Percentiles rank a stretch among this genome's conserved stretches.
Conservation (phyloP, 2,329 filamentous ascomycete species). For the Pseudogymnoascus sp. region DNA sequence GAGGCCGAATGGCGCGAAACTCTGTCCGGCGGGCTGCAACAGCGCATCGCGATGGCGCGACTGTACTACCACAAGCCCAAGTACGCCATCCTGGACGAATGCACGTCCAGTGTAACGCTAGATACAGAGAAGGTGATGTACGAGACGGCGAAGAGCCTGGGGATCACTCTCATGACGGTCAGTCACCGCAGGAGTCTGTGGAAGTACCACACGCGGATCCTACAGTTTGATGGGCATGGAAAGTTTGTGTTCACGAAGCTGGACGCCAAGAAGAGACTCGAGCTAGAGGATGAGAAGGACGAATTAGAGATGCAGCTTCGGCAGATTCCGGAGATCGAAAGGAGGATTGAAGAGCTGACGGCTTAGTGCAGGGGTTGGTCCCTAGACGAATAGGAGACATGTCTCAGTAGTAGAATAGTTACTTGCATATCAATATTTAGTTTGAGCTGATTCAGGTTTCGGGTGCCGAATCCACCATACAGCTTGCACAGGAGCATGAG, state of each 20-base stretch:
- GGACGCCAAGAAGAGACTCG: constrained; percentile 77
- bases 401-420: constrained; percentile 4
- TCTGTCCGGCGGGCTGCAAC: constrained; percentile 84
- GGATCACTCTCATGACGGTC: constrained; percentile 95
- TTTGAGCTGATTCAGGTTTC: not conserved
- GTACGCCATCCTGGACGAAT: constrained; percentile 96
- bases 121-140: constrained; percentile 97
- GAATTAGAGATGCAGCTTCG: constrained; percentile 80
- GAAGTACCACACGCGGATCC: constrained; percentile 90
- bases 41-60: constrained; percentile 92
- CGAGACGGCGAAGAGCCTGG: constrained; percentile 83
- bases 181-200: constrained; percentile 85
- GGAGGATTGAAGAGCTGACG: constrained; percentile 72
- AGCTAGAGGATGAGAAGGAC: constrained; percentile 92
- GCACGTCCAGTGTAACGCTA: constrained; percentile 88
- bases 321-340: constrained; percentile 81
- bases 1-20: constrained; percentile 97
- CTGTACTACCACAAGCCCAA: constrained; percentile 89
- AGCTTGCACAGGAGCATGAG: not conserved
- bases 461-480: not conserved
- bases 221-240: constrained; percentile 95
- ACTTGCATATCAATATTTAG: constrained; percentile 4
- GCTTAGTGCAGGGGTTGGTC: constrained; percentile 28
- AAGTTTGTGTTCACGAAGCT: constrained; percentile 82
- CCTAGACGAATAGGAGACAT: not conserved